Base-by-base conservation (phyloP, 1,284 basidiomycete genomes). In the Peniophora sp. region DNA sequence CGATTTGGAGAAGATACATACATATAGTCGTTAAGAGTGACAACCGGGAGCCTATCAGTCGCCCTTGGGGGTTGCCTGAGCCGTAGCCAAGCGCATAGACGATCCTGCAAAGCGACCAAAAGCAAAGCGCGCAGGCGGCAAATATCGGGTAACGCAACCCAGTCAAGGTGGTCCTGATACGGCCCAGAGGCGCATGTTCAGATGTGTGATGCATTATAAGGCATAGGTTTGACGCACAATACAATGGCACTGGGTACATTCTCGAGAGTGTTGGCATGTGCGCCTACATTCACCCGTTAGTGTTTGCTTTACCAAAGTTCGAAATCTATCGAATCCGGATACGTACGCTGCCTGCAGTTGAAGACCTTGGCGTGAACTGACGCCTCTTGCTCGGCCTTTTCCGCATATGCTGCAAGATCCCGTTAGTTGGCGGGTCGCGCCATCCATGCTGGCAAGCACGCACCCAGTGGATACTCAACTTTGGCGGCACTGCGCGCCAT, bases 211-310 rank as follows among this genome's bases (percentile, higher is more conserved):
- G 27, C 27, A 32, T 12, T 5, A 6, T 12, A 5, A 32, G 12
- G 5, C 27, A 32, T 32, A 32, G 12, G 27, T 12, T 32, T 5
- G 12, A 32, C 27, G 6, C 27, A 32, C 78, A 66, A 65, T 12
- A 70, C 49, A 47, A 71, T 63, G 20, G 80, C 45, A 16, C 68
- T 52, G n/a, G 82, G 78, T 3, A 75, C 57, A 50, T 60, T 63
- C 61, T 90, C 86, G 39, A 90, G 75, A 0, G 86, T 88, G 63
- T 89, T 89, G 61, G 83, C 81, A 61, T 87, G 85, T 17, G 81
- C 79, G 54, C 80, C 80, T 83, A 51, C 12, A 55, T 39, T 36
- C 25, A 49, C 48, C 41, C 52, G 19, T 45, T 44, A 34, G 51
- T 50, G 17, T 53, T 19, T 51, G 35, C 49, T 34, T 22, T 24